These are phyloP conservation scores for Angophora floribunda DNA, from an alignment of 345 rosid genomes.

Conservation along the genomic window DNA sequence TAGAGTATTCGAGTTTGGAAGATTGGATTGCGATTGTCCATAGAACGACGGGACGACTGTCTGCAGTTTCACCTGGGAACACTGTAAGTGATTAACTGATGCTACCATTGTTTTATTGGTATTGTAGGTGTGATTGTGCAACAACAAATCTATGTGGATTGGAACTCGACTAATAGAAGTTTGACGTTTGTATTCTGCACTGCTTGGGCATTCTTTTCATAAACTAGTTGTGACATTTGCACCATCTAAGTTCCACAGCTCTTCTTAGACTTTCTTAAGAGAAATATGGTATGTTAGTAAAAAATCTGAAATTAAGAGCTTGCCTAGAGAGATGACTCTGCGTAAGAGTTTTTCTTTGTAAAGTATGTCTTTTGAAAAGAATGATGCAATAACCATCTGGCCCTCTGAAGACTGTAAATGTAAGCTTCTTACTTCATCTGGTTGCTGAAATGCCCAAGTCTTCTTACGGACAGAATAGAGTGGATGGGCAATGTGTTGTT, in stretches of 20 bases:
- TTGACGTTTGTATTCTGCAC: not conserved
- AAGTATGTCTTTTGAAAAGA: not conserved
- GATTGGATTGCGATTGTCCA: slow-evolving; percentile 50
- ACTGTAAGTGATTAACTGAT: slow-evolving; percentile 41
- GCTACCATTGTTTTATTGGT: not conserved
- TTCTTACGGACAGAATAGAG: not conserved
- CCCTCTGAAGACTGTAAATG: not conserved
- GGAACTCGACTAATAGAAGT: not conserved
- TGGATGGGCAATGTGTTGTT: not conserved
- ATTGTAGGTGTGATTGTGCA: not conserved
- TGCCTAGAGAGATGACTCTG: not conserved
- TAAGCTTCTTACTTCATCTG: not conserved
- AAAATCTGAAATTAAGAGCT: not conserved
- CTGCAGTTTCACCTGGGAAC: slow-evolving; percentile 79
- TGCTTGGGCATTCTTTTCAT: not conserved
- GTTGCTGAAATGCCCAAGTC: not conserved
- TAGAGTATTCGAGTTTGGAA: slow-evolving; percentile 50
- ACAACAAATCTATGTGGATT: not conserved
- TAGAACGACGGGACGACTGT: slow-evolving; percentile 47
- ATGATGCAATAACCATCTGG: not conserved
- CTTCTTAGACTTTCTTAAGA: not conserved
- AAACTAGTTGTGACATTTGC: not conserved
- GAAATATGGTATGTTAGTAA: not conserved
- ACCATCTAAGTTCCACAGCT: not conserved
- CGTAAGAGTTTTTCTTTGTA: not conserved